phyloP scores from a whole-genome alignment of 1,284 basidiomycete species.

The Amylostereum areolatum region DNA sequence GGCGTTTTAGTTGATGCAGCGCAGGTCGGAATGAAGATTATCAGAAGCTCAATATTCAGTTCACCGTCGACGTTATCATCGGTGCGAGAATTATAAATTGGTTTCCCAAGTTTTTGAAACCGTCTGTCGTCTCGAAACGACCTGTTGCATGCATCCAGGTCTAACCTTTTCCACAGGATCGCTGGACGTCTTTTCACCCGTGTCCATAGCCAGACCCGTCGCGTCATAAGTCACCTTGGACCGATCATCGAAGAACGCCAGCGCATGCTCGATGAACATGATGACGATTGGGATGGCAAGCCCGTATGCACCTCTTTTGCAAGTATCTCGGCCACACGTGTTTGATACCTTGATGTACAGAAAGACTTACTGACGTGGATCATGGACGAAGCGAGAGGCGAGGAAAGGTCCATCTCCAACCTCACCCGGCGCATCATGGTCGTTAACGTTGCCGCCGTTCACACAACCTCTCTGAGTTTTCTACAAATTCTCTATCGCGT shows the following conservation, averaged over 20 bases:
- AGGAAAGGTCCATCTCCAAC: constrained; percentile 24
- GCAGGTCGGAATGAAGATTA: constrained; percentile 14
- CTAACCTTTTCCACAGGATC: background rate
- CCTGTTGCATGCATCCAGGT: background rate
- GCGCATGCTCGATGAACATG: constrained; percentile 8
- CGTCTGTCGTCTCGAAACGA: constrained; percentile 4
- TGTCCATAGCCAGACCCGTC: background rate
- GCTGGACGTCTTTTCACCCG: constrained; percentile 3
- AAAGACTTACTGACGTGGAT: constrained; percentile 41
- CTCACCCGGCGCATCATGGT: constrained; percentile 33
- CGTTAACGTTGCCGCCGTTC: constrained; percentile 38
- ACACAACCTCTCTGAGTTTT: constrained; percentile 33
- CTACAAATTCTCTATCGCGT: constrained; percentile 32
- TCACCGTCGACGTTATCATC: constrained; percentile 15
- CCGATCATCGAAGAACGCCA: constrained; percentile 14
- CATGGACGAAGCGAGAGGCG: constrained; percentile 30
- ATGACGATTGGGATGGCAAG: constrained; percentile 8
- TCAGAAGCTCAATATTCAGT: constrained; percentile 14
- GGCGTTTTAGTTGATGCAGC: background rate
- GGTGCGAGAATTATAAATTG: constrained; percentile 13
- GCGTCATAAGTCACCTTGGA: background rate
- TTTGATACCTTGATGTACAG: constrained; percentile 17
- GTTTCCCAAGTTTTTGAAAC: constrained; percentile 13
- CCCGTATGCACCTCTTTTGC: constrained; percentile 10
- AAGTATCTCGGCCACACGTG: background rate